These are phyloP conservation scores for Backusella circina DNA, from an alignment of 192 early-diverging fungal genomes.

Conservation along the genomic window DNA sequence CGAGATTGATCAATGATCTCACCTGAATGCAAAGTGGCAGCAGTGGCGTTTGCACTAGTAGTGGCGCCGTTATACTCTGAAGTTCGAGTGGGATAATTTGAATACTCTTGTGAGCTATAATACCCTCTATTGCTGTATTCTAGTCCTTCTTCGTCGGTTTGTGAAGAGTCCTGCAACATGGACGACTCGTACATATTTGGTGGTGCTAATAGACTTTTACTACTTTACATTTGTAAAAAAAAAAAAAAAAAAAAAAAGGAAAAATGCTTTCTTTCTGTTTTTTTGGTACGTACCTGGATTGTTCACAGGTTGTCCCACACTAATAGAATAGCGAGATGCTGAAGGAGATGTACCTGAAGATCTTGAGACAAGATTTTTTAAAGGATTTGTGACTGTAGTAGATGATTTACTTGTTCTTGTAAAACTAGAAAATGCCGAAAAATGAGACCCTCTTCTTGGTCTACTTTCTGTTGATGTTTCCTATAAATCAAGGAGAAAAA, in stretches of 20 bases:
- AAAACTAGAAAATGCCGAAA: constrained; percentile 20
- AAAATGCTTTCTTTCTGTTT: too few species aligned
- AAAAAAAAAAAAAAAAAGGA: constrained; percentile 10
- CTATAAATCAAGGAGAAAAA: constrained; percentile 9
- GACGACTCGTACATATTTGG: not conserved
- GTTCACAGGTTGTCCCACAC: constrained; percentile 38
- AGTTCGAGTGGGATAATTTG: not conserved
- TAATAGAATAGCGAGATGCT: constrained; percentile 15
- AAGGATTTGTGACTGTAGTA: constrained; percentile 6
- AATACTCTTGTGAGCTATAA: not conserved
- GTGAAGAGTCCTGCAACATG: not conserved
- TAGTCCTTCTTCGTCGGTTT: not conserved
- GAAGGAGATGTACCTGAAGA: constrained; percentile 11
- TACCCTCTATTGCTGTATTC: not conserved
- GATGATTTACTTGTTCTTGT: constrained; percentile 14
- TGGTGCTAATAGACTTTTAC: not conserved
- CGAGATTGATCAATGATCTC: constrained; percentile 53
- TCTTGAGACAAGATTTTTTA: constrained; percentile 7
- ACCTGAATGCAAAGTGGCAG: constrained; percentile 3
- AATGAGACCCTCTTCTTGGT: constrained; percentile 15
- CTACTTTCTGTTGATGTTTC: constrained; percentile 6
- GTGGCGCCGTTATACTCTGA: not conserved
- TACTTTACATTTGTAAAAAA: too few species aligned
- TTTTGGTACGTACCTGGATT: constrained; percentile 45
- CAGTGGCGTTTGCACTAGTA: too few species aligned